Evolutionary conservation across 2,329 filamentous ascomycete species (phyloP), one percentile per base, ranked within the genome.

Genomic region (Arthrobotrys entomopaga): DNA sequence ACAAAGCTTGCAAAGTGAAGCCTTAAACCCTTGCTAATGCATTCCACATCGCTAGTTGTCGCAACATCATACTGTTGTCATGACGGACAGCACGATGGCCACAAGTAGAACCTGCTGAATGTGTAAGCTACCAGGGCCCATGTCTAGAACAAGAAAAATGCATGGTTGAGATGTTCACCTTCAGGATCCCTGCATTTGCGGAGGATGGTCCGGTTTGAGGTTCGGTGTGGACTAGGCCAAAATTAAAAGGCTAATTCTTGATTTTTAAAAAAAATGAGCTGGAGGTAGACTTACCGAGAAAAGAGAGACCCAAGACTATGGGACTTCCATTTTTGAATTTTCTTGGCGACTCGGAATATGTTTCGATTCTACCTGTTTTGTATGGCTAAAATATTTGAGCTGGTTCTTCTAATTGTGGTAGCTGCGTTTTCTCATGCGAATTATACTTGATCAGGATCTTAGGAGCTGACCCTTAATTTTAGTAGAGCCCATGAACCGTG

Each of bases 21-120:
- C 50, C 40, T 54, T 67, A 11, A 13, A 34, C 38, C 57, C 48
- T 24, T 64, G 19, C 42, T n/a, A n/a, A 11, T 16, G 20, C 26
- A 1, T 46, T 16, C n/a, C n/a, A n/a, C n/a, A n/a, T 19, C 13
- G 13, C n/a, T 19, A 46, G 8, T 8, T 50, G 50, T 29, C 49
- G 22, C 43, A 67, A n/a, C 69, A 66, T 74, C 63, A 74, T 66
- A 66, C 56, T 66, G 56, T 49, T 67, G 63, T 74, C 70, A 74
- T 74, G 63, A 67, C 70, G 70, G 50, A 54, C 70, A 67, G 50
- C 1, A 38, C 63, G 70, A 58, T 74, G 53, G 50, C 70, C 70
- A 46, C 20, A 74, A 74, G 70, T 64, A 59, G 70, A 66, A 74
- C 56, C 50, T 74, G 57, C 70, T 59, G 46, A 67, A 66, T 63